Evolutionary conservation across 163 green algal genomes (phyloP), one percentile per base, ranked within the genome.

Genomic region (Picocystis sp.): DNA sequence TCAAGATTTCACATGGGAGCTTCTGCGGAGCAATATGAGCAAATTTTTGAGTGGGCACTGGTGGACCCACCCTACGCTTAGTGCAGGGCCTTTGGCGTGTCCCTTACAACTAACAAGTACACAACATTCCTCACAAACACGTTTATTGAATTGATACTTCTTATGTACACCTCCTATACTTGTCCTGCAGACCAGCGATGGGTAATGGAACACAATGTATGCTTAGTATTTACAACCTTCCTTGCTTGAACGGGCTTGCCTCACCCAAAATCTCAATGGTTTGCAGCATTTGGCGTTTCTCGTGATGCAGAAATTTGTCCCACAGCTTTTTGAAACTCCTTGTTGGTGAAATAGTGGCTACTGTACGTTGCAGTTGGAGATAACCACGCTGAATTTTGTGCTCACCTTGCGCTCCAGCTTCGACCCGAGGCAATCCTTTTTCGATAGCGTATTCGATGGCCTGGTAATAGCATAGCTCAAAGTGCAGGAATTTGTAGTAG

Each of bases 391-490:
- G 72, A 19, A 93, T 69, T 70, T 94, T 94, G 78, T 92, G 82
- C 65, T 89, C 79, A 0, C 84, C 84, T 65, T 86, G 77, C 22
- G 83, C 83, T 2, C 84, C 84, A 14, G 84, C 84, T 65, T 94
- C 84, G 13, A 93, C 84, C 0, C 76, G 61, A 14, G 49, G 23
- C 53, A 94, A 60, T 11, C 67, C 57, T 29, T 54, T 61, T 38
- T 76, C 65, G 14, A 93, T 92, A 1, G 83, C 83, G 41, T 72
- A 72, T 51, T 93, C 83, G 15, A 92, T 73, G 5, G 80, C 80
- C 73, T 84, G 72, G 62, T 94, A 94, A 64, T 93, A 94, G 65
- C 82, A 93, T 9, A 87, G 62, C 66, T 93, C 84, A 64, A 94
- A 93, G 63, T 94, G 84, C 13, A 94, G 72, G 56, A 78, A 56